Evolutionary conservation across 768 basidiomycete species (phyloP).

Genomic region (Artomyces pyxidatus): DNA sequence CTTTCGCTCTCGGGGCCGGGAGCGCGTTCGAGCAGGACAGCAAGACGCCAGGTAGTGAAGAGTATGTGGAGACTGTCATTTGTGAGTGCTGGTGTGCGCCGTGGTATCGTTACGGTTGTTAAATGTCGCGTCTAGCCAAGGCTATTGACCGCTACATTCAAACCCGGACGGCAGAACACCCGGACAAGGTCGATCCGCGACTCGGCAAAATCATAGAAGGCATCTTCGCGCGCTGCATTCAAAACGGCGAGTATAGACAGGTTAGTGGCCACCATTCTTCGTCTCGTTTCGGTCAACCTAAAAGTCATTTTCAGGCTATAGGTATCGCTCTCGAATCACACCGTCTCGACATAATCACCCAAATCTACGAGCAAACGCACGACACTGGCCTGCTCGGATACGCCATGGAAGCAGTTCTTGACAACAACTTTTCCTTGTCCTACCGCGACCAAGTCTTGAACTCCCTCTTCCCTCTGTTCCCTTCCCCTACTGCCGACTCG

Average conservation of each 20-base stretch:
- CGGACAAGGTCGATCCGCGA: slow-evolving; percentile 67
- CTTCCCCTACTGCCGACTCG: slow-evolving; percentile 58
- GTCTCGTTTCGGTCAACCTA: not conserved
- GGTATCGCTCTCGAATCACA: slow-evolving; percentile 92
- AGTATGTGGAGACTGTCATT: slow-evolving; percentile 91
- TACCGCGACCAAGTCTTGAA: slow-evolving; percentile 78
- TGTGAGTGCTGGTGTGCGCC: slow-evolving; percentile 48
- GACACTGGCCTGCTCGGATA: slow-evolving; percentile 82
- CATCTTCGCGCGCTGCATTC: slow-evolving; percentile 79
- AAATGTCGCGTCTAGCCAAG: slow-evolving; percentile 50
- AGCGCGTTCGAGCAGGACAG: slow-evolving; percentile 74
- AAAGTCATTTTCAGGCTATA: slow-evolving; percentile 53
- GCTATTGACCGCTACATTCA: slow-evolving; percentile 92
- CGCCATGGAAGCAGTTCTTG: slow-evolving; percentile 86
- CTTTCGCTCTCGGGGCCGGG: slow-evolving; percentile 90
- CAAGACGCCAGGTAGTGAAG: slow-evolving; percentile 55
- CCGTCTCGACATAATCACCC: slow-evolving; percentile 78
- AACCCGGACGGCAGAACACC: slow-evolving; percentile 47
- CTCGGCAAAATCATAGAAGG: slow-evolving; percentile 81
- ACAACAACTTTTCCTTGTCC: slow-evolving; percentile 79
- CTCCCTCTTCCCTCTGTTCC: slow-evolving; percentile 83
- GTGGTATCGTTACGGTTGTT: not conserved
- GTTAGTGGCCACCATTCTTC: slow-evolving; percentile 31
- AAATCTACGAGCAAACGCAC: slow-evolving; percentile 62
- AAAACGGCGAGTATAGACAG: slow-evolving; percentile 88